Evolutionary conservation across 495 filamentous ascomycete genomes (phyloP).

Genomic region (Bombardia bombarda): DNA sequence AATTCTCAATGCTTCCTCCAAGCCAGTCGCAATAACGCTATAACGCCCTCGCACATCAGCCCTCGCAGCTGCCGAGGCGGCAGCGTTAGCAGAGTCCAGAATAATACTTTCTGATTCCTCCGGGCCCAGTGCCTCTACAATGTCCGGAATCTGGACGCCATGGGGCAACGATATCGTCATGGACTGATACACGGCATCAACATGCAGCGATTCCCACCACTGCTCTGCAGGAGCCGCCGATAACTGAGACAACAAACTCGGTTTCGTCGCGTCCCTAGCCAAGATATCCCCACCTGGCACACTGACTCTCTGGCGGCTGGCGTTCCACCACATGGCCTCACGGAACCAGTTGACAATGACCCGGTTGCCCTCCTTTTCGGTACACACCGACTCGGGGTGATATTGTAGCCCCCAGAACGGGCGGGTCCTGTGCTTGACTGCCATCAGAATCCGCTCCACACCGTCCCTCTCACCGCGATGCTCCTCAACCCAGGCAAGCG

Average conservation of each 20-base stretch:
- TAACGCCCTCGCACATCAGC: slow-evolving; percentile 50
- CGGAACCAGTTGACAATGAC: slow-evolving; percentile 75
- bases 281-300: slow-evolving; percentile 12
- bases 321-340: slow-evolving; percentile 48
- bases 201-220: slow-evolving; percentile 23
- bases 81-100: slow-evolving; percentile 47
- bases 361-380: slow-evolving; percentile 54
- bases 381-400: slow-evolving; percentile 91
- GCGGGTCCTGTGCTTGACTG: slow-evolving; percentile 54
- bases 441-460: slow-evolving; percentile 66
- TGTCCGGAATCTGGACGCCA: slow-evolving; percentile 33
- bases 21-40: slow-evolving; percentile 60
- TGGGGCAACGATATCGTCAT: slow-evolving; percentile 24
- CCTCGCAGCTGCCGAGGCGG: slow-evolving; percentile 21
- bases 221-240: not conserved
- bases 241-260: slow-evolving; percentile 17
- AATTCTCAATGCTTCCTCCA: slow-evolving; percentile 41
- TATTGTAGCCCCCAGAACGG: slow-evolving; percentile 93
- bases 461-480: slow-evolving; percentile 20
- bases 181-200: slow-evolving; percentile 17
- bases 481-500: slow-evolving; percentile 62
- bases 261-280: slow-evolving; percentile 17
- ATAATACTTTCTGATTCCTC: slow-evolving; percentile 38
- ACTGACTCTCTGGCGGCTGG: slow-evolving; percentile 13
- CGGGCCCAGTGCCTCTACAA: slow-evolving; percentile 39